Evolutionary conservation across 805 yeast species (phyloP).

Genomic region (Lipomyces oligophaga): DNA sequence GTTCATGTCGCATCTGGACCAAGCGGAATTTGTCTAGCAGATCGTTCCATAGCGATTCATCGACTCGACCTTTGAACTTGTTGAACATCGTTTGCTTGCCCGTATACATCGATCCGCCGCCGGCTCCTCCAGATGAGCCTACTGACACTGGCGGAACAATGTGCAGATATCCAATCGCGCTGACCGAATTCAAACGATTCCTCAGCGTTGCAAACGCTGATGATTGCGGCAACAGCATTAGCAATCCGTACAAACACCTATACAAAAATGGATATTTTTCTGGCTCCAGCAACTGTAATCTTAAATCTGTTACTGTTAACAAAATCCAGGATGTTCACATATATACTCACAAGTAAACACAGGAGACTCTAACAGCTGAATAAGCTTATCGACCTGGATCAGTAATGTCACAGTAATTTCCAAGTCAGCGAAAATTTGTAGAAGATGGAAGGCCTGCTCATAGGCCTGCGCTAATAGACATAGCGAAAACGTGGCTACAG

Average conservation of each 20-base stretch:
- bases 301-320: constrained; percentile 45
- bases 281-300: constrained; percentile 87
- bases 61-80: constrained; percentile 22
- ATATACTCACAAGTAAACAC: constrained; percentile 57
- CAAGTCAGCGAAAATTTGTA: constrained; percentile 73
- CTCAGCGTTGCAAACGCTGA: constrained; percentile 80
- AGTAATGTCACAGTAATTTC: constrained; percentile 76
- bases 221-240: constrained; percentile 93
- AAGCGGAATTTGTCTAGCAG: constrained; percentile 48
- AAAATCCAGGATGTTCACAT: too few relatives aligned
- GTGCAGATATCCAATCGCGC: constrained; percentile 39
- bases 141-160: constrained; percentile 26
- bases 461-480: constrained; percentile 85
- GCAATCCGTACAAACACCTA: constrained; percentile 83
- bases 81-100: constrained; percentile 18
- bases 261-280: constrained; percentile 73
- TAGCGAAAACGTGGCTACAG: constrained; percentile 81
- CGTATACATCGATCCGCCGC: constrained; percentile 15
- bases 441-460: constrained; percentile 77
- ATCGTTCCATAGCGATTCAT: constrained; percentile 41
- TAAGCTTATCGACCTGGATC: constrained; percentile 82
- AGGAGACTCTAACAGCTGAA: constrained; percentile 88
- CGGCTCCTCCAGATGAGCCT: constrained; percentile 13
- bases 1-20: constrained; percentile 46
- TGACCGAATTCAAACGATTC: constrained; percentile 63